Conservation (phyloP, 176 grass and related monocot genomes). For the Typha latifolia region DNA sequence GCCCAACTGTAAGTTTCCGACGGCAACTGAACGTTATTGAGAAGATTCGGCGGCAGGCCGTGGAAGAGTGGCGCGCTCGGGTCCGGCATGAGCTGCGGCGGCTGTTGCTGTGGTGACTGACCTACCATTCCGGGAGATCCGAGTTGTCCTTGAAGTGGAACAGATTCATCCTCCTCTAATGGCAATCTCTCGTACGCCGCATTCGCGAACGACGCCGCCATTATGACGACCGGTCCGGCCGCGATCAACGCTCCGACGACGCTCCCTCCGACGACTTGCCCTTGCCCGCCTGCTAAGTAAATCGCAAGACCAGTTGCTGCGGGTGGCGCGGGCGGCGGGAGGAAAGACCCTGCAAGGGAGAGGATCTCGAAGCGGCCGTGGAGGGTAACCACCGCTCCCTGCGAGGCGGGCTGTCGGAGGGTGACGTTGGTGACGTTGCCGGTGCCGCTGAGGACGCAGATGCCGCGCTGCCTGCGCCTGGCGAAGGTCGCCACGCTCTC, state of each 20-base stretch:
- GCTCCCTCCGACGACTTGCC: conserved; percentile 5
- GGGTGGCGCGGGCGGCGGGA: neutral
- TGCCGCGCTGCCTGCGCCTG: neutral
- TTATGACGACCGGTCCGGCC: neutral
- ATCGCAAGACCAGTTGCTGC: neutral
- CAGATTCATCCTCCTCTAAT: conserved; percentile 4
- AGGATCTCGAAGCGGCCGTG: conserved; percentile 3
- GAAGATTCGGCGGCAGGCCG: conserved; percentile 43
- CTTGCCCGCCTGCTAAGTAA: conserved; percentile 1
- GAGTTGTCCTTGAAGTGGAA: neutral
- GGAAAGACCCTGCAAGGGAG: conserved; percentile 3
- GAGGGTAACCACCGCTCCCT: conserved; percentile 1
- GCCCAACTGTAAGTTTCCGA: conserved; percentile 40
- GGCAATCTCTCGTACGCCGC: conserved; percentile 1
- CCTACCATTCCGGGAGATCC: conserved; percentile 22
- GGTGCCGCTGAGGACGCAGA: conserved; percentile 7
- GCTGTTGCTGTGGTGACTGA: conserved; percentile 41
- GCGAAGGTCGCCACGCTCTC: conserved; percentile 7
- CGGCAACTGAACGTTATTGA: conserved; percentile 61
- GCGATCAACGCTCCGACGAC: neutral
- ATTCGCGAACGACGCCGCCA: conserved; percentile 5
- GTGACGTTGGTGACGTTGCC: conserved; percentile 1
- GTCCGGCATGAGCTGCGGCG: conserved; percentile 31
- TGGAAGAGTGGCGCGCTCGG: conserved; percentile 20
- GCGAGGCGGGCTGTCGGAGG: neutral